Evolutionary conservation across 768 basidiomycete species (phyloP), one percentile per base, ranked within the genome.

Genomic region (Trametes coccinea): DNA sequence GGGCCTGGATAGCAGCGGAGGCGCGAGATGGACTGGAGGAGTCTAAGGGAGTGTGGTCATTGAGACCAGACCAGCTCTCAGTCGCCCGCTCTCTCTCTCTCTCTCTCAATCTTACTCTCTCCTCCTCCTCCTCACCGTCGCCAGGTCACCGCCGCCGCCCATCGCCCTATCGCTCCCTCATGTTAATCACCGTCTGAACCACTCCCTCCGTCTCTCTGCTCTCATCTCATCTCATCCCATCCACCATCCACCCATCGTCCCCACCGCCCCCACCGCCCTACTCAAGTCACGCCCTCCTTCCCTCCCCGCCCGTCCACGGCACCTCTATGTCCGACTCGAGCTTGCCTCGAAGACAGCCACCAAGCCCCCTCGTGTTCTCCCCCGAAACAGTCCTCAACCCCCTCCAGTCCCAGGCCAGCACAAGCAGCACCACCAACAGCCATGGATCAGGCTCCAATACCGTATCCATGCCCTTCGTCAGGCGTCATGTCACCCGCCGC

Each of bases 391-490:
- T 84, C 63, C 73, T 85, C 34, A 82, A 85, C 10, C 79, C 84
- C 33, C 76, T 79, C 50, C 79, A 68, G 2, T 50, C 81, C 30
- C 78, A 80, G 40, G 59, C 60, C 59, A 71, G 70, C 67, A 62
- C 64, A 7, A 74, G 74, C 60, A 68, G 72, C 53, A 66, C 73
- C 73, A 63, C 54, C 61, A 70, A 67, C 68, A 48, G 62, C 59
- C 67, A 77, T 69, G 78, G 78, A 51, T 85, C 86, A 5, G 80
- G 79, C 53, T 81, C 88, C 30, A 90, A 89, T 73, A 90, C 89
- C 56, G 89, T 93, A 55, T 92, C 92, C 56, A 93, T 93, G 92
- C 91, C 92, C 61, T 93, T 93, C 73, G 92, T 98, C 64, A 82
- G 92, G 63, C 86, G 93, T 57, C 95, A 98, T 78, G 93, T 98